A percentile compares a stretch with the other conserved stretches of the same genome.
phyloP scores from a whole-genome alignment of 2,329 filamentous ascomycete genomes.

The Beauveria bassiana region DNA sequence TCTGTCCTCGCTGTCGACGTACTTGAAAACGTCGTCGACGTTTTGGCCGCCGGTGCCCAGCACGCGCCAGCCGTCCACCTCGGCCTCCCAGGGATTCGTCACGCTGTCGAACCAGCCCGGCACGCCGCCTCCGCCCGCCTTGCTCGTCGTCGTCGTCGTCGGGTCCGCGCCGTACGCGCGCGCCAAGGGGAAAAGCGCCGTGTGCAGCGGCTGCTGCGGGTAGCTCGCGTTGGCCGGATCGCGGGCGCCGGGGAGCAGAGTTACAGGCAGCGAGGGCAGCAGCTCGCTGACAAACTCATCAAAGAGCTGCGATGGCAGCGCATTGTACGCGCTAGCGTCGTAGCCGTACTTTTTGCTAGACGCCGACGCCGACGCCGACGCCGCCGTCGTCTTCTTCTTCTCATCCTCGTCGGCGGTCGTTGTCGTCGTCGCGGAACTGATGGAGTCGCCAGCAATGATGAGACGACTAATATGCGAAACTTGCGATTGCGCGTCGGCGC shows the following conservation, averaged over 20 bases:
- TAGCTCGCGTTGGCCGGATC: slow-evolving; percentile 87
- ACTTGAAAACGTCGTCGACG: slow-evolving; percentile 87
- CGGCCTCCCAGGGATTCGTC: slow-evolving; percentile 89
- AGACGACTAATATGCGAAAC: slow-evolving; percentile 69
- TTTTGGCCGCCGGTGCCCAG: slow-evolving; percentile 88
- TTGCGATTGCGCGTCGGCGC: slow-evolving; percentile 48
- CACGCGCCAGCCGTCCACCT: slow-evolving; percentile 82
- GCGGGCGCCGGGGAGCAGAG: slow-evolving; percentile 71
- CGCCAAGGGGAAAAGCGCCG: slow-evolving; percentile 78
- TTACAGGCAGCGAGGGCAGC: slow-evolving; percentile 80
- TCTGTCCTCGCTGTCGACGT: slow-evolving; percentile 69
- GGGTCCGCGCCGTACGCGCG: slow-evolving; percentile 54
- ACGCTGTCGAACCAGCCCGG: slow-evolving; percentile 77
- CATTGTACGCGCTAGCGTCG: slow-evolving; percentile 81
- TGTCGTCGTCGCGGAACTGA: slow-evolving; percentile 52
- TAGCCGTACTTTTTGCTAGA: slow-evolving; percentile 82
- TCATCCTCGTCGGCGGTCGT: slow-evolving; percentile 21
- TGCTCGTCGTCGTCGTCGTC: slow-evolving; percentile 17
- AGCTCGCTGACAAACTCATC: slow-evolving; percentile 76
- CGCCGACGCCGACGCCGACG: slow-evolving; percentile 17
- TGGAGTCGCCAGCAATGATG: slow-evolving; percentile 86
- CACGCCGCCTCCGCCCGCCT: slow-evolving; percentile 30
- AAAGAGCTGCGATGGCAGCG: slow-evolving; percentile 72
- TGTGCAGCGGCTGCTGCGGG: slow-evolving; percentile 87
- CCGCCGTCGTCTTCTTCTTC: slow-evolving; percentile 29